Percentiles rank a stretch among this genome's conserved stretches.
Evolutionary conservation across 768 basidiomycete species (phyloP).

Genomic region (Hypholoma fasciculare): DNA sequence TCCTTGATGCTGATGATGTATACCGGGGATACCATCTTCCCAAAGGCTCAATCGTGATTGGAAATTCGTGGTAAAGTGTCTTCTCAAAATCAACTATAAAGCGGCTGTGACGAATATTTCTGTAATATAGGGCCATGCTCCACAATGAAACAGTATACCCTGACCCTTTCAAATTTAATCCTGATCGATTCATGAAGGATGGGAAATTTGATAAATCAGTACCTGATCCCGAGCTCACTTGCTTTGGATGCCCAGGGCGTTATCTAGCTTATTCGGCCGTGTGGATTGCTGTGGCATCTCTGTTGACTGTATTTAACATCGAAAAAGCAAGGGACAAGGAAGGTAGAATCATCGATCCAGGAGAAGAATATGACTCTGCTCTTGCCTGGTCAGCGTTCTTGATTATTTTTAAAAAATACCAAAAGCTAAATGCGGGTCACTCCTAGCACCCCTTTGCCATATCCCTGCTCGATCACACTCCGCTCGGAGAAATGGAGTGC

Average conservation of each 20-base stretch:
- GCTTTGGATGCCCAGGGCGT: conserved; percentile 30
- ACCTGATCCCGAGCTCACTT: conserved; percentile 23
- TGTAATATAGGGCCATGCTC: conserved; percentile 36
- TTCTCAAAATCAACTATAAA: no score
- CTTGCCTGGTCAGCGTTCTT: conserved; percentile 14
- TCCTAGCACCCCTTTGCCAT: not conserved
- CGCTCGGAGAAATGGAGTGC: not conserved
- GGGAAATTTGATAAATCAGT: conserved; percentile 24
- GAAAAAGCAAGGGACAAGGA: conserved; percentile 19
- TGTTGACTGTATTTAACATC: conserved; percentile 24
- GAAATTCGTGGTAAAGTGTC: conserved; percentile 31
- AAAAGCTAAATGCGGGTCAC: not conserved
- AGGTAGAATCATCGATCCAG: conserved; percentile 14
- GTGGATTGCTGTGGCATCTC: conserved; percentile 23
- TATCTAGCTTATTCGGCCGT: conserved; percentile 21
- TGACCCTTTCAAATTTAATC: conserved; percentile 40
- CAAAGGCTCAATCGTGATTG: conserved; percentile 28
- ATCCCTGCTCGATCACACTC: not conserved
- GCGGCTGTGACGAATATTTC: not conserved
- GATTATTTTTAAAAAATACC: not conserved
- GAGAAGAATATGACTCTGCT: conserved; percentile 16
- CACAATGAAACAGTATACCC: conserved; percentile 38
- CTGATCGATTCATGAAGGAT: conserved; percentile 38
- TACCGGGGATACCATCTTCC: conserved; percentile 31
- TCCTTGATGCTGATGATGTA: conserved; percentile 23